A percentile compares a stretch with the other conserved stretches of the same genome.
Evolutionary conservation across 805 yeast species (phyloP).

Genomic region (Candida vartiovaarae): DNA sequence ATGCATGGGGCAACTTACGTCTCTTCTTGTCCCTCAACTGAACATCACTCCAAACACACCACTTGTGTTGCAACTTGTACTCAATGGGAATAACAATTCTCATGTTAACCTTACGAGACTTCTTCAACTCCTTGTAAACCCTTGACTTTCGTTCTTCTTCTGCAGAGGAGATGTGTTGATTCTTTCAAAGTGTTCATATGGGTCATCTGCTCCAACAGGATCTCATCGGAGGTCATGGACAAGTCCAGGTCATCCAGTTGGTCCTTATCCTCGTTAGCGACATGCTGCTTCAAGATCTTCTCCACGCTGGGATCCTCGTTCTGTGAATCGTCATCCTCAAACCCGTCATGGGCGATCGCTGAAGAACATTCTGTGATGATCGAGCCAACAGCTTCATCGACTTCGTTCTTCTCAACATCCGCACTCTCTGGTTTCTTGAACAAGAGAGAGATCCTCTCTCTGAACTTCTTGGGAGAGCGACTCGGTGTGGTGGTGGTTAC

Average conservation of each 20-base stretch:
- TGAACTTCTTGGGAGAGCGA: background rate
- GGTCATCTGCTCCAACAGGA: background rate
- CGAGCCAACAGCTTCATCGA: background rate
- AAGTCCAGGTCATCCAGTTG: background rate
- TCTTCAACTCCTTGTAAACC: background rate
- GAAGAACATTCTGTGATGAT: too few relatives aligned
- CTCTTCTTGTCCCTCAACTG: background rate
- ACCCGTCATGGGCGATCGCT: too few relatives aligned
- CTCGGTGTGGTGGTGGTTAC: background rate
- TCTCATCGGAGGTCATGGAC: background rate
- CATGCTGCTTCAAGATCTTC: background rate
- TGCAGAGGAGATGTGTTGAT: background rate
- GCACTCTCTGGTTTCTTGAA: background rate
- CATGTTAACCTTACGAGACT: background rate
- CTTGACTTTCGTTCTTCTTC: background rate
- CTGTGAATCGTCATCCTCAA: too few relatives aligned
- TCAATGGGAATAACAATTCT: background rate
- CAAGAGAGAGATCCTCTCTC: conserved; percentile 1
- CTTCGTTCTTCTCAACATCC: background rate
- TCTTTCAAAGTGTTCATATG: conserved; percentile 1
- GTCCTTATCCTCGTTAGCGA: background rate
- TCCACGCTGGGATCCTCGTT: background rate
- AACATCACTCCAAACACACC: conserved; percentile 1
- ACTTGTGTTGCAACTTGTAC: background rate
- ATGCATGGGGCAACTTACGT: too few relatives aligned